Base-by-base conservation (phyloP, 2,329 filamentous ascomycete genomes). In the Delphinella strobiligena region DNA sequence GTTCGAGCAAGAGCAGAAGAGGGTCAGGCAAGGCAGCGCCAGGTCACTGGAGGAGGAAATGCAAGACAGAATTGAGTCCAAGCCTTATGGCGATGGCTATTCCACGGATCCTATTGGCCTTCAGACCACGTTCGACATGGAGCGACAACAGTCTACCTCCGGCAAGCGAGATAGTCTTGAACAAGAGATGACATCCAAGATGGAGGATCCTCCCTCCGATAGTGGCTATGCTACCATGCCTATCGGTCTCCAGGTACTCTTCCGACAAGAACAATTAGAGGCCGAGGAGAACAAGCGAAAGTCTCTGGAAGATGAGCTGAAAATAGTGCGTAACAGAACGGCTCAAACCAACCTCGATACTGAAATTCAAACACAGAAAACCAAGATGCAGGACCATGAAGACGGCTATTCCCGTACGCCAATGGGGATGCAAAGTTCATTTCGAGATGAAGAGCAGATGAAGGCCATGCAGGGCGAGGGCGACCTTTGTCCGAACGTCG, bases 371-470 rank as follows among this genome's bases (percentile, higher is more conserved):
- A 9, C 11, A 7, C 14, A 40, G 38, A 40, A 35, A 33, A 33
- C 37, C 18, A 11, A 37, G 29, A 34, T 34, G 16, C 32, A 34
- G 9, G 32, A 42, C 11, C 36, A 38, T 14, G 41, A 44, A 18
- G 39, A 42, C 24, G 43, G 41, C 12, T 48, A 45, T 17, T 37
- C 35, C 10, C 41, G 36, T 15, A 31, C 37, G 24, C 63, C 68
- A 0, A 63, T 70, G 46, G 68, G 68, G 3, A 53, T 72, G 24
- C 64, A 74, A 46, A 66, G 61, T 5, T 66, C 63, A 30, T 72
- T 66, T 47, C 51, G 53, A 3, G 58, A 66, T 42, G 71, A 73
- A 46, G 58, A 56, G 37, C 58, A 55, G 11, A 12, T 44, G 19
- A 41, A 51, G 38, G 35, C 36, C 16, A 7, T 32, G 30, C 55